A percentile compares a stretch with the other conserved stretches of the same genome.
Conservation (phyloP, 108 stramenopile species). For the Cylindrotheca fusiformis region DNA sequence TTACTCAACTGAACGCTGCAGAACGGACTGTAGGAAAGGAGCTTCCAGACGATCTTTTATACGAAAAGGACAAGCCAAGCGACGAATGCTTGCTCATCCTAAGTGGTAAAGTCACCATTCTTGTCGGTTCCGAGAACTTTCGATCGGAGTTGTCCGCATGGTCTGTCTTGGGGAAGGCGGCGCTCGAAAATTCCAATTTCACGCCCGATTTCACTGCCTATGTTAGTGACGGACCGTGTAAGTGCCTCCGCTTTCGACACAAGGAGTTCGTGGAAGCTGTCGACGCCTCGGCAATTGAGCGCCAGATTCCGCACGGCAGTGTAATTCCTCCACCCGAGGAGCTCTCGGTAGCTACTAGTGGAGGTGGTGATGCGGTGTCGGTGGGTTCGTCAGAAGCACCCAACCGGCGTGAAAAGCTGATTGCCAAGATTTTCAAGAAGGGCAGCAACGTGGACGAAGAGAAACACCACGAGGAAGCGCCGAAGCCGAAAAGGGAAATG, state of each 20-base stretch:
- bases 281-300: slow-evolving; percentile 73
- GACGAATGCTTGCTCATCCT: slow-evolving; percentile 80
- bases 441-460: slow-evolving; percentile 8
- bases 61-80: slow-evolving; percentile 59
- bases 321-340: background rate
- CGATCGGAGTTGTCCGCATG: slow-evolving; percentile 82
- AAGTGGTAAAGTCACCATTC: slow-evolving; percentile 77
- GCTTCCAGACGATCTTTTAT: slow-evolving; percentile 56
- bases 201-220: slow-evolving; percentile 84
- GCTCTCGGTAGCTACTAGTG: background rate
- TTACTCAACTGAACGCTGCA: slow-evolving; percentile 59
- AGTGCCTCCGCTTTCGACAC: slow-evolving; percentile 60
- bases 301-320: background rate
- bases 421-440: slow-evolving; percentile 10
- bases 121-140: slow-evolving; percentile 86
- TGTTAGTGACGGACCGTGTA: slow-evolving; percentile 70
- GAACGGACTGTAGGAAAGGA: slow-evolving; percentile 37
- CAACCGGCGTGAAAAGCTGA: slow-evolving; percentile 19
- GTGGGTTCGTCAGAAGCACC: slow-evolving; percentile 2
- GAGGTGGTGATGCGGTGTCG: background rate
- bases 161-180: slow-evolving; percentile 75
- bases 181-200: slow-evolving; percentile 57
- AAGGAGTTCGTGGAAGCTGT: slow-evolving; percentile 58
- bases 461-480: background rate
- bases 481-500: background rate